phyloP scores from a whole-genome alignment of 257 asterid genomes.

The Schizonepeta tenuifolia region DNA sequence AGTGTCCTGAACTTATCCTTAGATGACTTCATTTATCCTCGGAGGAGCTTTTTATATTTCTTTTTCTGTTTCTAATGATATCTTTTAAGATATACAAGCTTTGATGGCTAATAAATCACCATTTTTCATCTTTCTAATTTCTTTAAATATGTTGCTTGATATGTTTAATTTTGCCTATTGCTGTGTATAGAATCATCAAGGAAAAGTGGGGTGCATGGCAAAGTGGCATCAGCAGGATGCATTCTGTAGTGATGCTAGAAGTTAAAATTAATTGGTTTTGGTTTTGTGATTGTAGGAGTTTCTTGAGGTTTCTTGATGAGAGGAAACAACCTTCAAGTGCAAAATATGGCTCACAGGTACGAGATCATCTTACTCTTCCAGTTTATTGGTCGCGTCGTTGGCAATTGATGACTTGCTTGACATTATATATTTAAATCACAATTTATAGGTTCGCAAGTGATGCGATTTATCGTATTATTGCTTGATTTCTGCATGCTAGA shows the following conservation, averaged over 20 bases:
- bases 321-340: conserved; percentile 61
- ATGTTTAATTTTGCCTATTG: too few relatives aligned
- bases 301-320: conserved; percentile 87
- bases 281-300: conserved; percentile 62
- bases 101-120: not conserved
- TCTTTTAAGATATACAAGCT: not conserved
- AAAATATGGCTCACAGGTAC: conserved; percentile 90
- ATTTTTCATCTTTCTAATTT: not conserved
- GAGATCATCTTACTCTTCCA: conserved; percentile 18
- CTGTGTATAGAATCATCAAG: conserved; percentile 10
- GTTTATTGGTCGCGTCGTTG: conserved; percentile 1
- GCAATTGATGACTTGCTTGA: not conserved
- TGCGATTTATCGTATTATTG: conserved; percentile 3
- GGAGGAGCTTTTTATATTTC: not conserved
- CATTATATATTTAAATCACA: not conserved
- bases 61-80: not conserved
- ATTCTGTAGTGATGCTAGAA: conserved; percentile 5
- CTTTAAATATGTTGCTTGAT: not conserved
- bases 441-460: not conserved
- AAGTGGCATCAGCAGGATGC: conserved; percentile 11
- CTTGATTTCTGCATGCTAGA: not conserved
- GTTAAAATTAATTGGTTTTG: conserved; percentile 24
- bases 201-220: conserved; percentile 9
- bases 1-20: not conserved
- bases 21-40: not conserved